A percentile compares a stretch with the other conserved stretches of the same genome.
These are phyloP conservation scores for Cercospora sesami DNA, from an alignment of 2,329 filamentous ascomycete genomes.

Conservation along the genomic window DNA sequence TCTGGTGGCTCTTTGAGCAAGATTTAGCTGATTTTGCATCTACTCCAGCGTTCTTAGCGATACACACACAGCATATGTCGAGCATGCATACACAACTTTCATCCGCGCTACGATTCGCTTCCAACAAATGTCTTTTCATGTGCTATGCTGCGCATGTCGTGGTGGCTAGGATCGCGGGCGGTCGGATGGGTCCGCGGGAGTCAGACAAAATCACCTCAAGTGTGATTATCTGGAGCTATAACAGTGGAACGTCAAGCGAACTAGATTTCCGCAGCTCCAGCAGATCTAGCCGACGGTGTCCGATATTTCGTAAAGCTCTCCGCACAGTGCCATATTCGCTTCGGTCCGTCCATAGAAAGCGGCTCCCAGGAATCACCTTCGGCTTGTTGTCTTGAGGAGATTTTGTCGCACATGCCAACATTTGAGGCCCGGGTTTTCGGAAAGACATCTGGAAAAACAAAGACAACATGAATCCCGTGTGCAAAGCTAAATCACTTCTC, in stretches of 20 bases:
- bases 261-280: background rate
- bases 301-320: background rate
- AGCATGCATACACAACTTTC: background rate
- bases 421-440: background rate
- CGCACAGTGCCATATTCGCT: background rate
- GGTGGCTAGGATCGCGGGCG: background rate
- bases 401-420: background rate
- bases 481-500: too few relatives aligned
- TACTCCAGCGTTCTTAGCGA: background rate
- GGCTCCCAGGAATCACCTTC: background rate
- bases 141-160: background rate
- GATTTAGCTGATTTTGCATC: background rate
- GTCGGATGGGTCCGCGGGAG: background rate
- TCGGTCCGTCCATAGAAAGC: background rate
- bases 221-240: background rate
- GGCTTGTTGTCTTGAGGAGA: background rate
- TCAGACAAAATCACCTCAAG: background rate
- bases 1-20: slow-evolving; percentile 69
- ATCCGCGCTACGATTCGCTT: background rate
- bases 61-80: background rate
- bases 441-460: too few relatives aligned
- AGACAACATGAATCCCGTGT: too few relatives aligned
- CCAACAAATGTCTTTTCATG: background rate
- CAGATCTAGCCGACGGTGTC: background rate
- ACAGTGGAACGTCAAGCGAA: background rate